Evolutionary conservation across 306 rosid genomes (phyloP).

Genomic region (Cicer pinnatifidum): DNA sequence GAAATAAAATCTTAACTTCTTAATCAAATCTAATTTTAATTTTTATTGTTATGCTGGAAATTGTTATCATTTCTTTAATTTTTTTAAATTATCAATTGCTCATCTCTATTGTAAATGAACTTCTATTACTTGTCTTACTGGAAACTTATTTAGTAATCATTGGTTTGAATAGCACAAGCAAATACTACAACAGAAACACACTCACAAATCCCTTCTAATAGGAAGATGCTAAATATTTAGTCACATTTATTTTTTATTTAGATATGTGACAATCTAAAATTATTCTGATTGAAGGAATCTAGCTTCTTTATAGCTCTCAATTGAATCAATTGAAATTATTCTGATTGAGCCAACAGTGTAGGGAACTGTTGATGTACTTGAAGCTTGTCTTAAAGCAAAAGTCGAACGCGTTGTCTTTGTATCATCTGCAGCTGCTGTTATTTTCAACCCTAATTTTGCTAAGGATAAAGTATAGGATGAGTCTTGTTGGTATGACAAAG

Average conservation of each 20-base stretch:
- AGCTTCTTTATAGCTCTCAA: no score
- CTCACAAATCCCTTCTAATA: conserved; percentile 22
- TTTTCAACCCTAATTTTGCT: conserved; percentile 25
- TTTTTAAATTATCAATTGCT: no score
- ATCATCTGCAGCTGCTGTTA: conserved; percentile 44
- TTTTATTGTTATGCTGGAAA: no score
- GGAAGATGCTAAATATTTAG: background rate
- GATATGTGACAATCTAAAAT: no score
- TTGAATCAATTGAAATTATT: no score
- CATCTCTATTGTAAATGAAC: no score
- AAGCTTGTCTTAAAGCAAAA: conserved; percentile 54
- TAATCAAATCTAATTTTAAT: no score
- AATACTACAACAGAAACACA: conserved; percentile 7
- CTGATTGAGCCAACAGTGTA: conserved; percentile 73
- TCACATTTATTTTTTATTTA: conserved; percentile 19
- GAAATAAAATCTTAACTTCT: no score
- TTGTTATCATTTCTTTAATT: no score
- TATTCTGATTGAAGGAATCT: no score
- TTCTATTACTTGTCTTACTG: no score
- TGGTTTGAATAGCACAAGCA: conserved; percentile 6
- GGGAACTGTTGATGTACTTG: conserved; percentile 63
- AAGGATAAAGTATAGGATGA: conserved; percentile 50
- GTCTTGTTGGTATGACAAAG: conserved; percentile 59
- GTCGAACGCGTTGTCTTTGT: conserved; percentile 52
- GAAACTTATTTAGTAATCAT: background rate